phyloP scores from a whole-genome alignment of 2,329 filamentous ascomycete species.

The Penicillium capsulatum region DNA sequence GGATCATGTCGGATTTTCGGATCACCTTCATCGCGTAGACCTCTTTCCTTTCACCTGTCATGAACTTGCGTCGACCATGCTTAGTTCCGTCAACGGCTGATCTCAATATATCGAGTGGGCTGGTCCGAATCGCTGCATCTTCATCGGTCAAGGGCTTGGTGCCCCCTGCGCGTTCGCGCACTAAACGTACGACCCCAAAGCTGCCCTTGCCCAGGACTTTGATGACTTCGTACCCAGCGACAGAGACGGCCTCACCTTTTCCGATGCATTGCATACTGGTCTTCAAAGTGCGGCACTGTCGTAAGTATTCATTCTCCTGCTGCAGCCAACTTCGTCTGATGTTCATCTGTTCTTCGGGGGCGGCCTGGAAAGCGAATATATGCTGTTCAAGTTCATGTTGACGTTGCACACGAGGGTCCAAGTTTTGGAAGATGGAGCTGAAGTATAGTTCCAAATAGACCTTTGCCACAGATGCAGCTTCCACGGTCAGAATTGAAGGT shows the following conservation, averaged over 20 bases:
- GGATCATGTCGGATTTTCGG: conserved; percentile 86
- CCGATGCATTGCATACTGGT: conserved; percentile 49
- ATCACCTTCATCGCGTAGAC: conserved; percentile 98
- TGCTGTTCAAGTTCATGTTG: conserved; percentile 59
- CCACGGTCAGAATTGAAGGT: conserved; percentile 58
- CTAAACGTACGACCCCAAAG: conserved; percentile 86
- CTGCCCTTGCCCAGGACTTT: conserved; percentile 87
- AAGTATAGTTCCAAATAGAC: conserved; percentile 83
- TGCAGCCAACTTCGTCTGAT: conserved; percentile 57
- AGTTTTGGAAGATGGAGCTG: conserved; percentile 60
- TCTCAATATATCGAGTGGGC: conserved; percentile 8
- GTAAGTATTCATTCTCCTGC: conserved; percentile 69
- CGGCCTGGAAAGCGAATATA: conserved; percentile 56
- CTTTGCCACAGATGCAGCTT: conserved; percentile 75
- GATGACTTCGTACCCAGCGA: conserved; percentile 71
- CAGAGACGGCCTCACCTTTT: conserved; percentile 49
- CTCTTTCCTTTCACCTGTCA: conserved; percentile 45
- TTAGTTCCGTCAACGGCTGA: conserved; percentile 20
- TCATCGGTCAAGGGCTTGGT: conserved; percentile 9
- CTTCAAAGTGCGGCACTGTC: conserved; percentile 68
- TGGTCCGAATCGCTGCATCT: conserved; percentile 2
- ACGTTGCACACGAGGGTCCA: conserved; percentile 59
- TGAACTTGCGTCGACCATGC: conserved; percentile 26
- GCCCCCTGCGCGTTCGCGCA: conserved; percentile 53
- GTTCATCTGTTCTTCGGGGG: conserved; percentile 53